phyloP scores from a whole-genome alignment of 352 stramenopile species.

The Globisporangium radiosum region DNA sequence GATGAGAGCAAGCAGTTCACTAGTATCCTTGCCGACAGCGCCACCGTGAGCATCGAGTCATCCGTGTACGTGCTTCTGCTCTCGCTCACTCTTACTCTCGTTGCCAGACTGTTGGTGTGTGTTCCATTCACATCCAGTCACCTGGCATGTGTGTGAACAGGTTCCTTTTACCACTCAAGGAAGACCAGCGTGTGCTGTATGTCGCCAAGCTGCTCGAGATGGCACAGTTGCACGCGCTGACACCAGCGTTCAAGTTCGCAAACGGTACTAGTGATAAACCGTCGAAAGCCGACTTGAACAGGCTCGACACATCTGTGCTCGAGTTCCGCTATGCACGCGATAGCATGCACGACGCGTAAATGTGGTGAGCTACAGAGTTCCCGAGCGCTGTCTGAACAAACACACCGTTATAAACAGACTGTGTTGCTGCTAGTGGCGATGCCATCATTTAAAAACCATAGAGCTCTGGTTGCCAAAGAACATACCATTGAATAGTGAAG shows the following conservation, averaged over 20 bases:
- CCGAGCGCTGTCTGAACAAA: too few relatives aligned
- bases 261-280: conserved; percentile 18
- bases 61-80: conserved; percentile 39
- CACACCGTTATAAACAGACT: too few relatives aligned
- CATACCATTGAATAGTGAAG: too few relatives aligned
- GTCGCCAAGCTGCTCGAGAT: conserved; percentile 66
- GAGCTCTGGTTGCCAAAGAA: too few relatives aligned
- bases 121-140: background rate
- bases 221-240: conserved; percentile 23
- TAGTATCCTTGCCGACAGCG: conserved; percentile 30
- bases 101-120: background rate
- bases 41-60: conserved; percentile 60
- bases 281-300: conserved; percentile 34
- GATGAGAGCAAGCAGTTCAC: conserved; percentile 24
- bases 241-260: conserved; percentile 27
- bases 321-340: conserved; percentile 30
- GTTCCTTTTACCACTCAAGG: conserved; percentile 65
- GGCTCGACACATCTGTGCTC: conserved; percentile 56
- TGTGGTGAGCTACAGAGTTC: too few relatives aligned
- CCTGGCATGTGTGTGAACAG: conserved; percentile 13
- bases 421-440: too few relatives aligned
- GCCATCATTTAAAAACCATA: too few relatives aligned
- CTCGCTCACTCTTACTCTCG: too few relatives aligned
- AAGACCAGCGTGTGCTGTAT: conserved; percentile 61
- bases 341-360: too few relatives aligned